Percentiles rank a stretch among this genome's conserved stretches.
phyloP scores from a whole-genome alignment of 768 basidiomycete genomes.

The Russula sp. region DNA sequence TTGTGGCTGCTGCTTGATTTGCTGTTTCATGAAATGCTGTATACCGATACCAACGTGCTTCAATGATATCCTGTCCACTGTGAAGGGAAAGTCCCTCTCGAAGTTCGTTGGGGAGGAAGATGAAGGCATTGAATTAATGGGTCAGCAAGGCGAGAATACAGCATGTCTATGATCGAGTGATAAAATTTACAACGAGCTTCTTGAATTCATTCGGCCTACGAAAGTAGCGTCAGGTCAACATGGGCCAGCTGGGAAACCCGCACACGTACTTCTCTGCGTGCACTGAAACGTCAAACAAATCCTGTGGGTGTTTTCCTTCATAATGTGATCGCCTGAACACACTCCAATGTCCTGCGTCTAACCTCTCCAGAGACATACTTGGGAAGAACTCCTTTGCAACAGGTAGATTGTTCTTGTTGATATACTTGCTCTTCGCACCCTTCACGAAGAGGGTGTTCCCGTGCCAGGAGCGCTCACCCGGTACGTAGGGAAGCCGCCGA shows the following conservation, averaged over 20 bases:
- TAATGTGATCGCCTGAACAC: conserved; percentile 24
- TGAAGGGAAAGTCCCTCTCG: background rate
- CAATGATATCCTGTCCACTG: conserved; percentile 9
- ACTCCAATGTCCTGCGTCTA: conserved; percentile 90
- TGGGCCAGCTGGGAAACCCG: background rate
- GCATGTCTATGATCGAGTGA: conserved; percentile 26
- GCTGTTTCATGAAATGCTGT: too few species aligned
- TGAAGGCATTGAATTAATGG: background rate
- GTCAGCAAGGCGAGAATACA: background rate
- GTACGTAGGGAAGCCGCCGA: conserved; percentile 72
- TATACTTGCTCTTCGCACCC: conserved; percentile 74
- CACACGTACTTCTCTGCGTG: conserved; percentile 65
- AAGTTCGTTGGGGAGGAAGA: too few species aligned
- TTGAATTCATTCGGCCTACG: conserved; percentile 53
- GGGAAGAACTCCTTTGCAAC: conserved; percentile 70
- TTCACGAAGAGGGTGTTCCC: conserved; percentile 71
- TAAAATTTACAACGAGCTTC: conserved; percentile 31
- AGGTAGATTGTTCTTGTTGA: conserved; percentile 65
- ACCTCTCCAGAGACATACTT: conserved; percentile 47
- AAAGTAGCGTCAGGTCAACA: background rate
- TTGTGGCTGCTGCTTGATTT: too few species aligned
- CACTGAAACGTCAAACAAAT: conserved; percentile 39
- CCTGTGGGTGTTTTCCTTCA: background rate
- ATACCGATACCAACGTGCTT: conserved; percentile 10
- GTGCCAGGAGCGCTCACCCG: conserved; percentile 46